Conservation (phyloP, 139 green algal species). For the Volvox reticuliferus region DNA sequence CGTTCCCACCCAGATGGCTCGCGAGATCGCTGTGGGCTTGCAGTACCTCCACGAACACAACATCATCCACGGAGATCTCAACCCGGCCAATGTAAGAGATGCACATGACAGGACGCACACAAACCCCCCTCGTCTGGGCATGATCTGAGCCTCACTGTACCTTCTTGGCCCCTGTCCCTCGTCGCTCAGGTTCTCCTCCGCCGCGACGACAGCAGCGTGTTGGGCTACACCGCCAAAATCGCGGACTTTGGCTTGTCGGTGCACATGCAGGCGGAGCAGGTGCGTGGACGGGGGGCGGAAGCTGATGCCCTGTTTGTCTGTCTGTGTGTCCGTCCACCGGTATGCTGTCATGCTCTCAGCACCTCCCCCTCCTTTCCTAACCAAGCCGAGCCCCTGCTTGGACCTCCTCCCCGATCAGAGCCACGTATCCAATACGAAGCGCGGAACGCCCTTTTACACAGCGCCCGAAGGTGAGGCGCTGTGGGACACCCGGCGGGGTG, state of each 20-base stretch:
- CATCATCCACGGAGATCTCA: constrained; percentile 54
- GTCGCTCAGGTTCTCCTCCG: constrained; percentile 14
- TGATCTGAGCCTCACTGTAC: neutral
- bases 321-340: neutral
- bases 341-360: neutral
- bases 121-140: too few relatives aligned
- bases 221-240: constrained; percentile 56
- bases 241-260: constrained; percentile 61
- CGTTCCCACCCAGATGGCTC: constrained; percentile 35
- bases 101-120: neutral
- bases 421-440: constrained; percentile 60
- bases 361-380: too few relatives aligned
- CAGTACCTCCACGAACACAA: constrained; percentile 55
- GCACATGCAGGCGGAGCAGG: constrained; percentile 51
- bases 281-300: neutral
- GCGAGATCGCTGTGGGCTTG: constrained; percentile 44
- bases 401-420: constrained; percentile 5
- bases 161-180: neutral
- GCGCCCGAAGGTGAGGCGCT: constrained; percentile 36
- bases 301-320: neutral
- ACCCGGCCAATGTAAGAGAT: constrained; percentile 37
- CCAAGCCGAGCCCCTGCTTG: neutral
- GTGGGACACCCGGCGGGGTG: neutral
- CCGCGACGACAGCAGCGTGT: constrained; percentile 13
- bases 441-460: constrained; percentile 58